Evolutionary conservation across 2,329 filamentous ascomycete species (phyloP).

Genomic region (Thelonectria rubi): DNA sequence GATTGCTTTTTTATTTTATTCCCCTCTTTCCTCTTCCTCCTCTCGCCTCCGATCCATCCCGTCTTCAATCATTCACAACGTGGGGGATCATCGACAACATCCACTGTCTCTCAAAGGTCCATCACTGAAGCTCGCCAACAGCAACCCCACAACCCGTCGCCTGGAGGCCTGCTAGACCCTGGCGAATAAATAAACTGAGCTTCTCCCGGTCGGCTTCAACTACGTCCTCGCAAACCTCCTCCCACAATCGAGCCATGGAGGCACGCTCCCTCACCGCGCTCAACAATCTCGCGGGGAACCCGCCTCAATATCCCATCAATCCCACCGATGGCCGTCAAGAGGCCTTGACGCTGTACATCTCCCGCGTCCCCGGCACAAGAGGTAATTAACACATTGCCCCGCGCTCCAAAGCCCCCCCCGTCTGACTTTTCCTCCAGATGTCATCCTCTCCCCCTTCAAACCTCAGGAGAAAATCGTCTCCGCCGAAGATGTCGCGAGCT

Average conservation of each 20-base stretch:
- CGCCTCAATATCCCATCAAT: slow-evolving; percentile 84
- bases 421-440: slow-evolving; percentile 64
- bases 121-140: neutral
- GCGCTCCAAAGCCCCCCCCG: slow-evolving; percentile 27
- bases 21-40: neutral
- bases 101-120: slow-evolving; percentile 2
- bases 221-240: slow-evolving; percentile 11
- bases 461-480: slow-evolving; percentile 90
- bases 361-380: slow-evolving; percentile 89
- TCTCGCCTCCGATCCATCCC: neutral
- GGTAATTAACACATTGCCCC: slow-evolving; percentile 59
- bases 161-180: neutral
- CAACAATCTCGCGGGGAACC: slow-evolving; percentile 83
- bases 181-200: slow-evolving; percentile 11
- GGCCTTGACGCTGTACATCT: slow-evolving; percentile 87
- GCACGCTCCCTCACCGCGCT: slow-evolving; percentile 84
- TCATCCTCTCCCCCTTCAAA: slow-evolving; percentile 91
- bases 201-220: slow-evolving; percentile 8
- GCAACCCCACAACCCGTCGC: neutral
- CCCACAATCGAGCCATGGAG: slow-evolving; percentile 63
- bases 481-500: slow-evolving; percentile 84
- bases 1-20: neutral
- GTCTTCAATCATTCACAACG: neutral
- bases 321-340: slow-evolving; percentile 74
- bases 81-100: neutral